Evolutionary conservation across 73 alveolate genomes (phyloP).

Genomic region (Paramecium primaurelia): DNA sequence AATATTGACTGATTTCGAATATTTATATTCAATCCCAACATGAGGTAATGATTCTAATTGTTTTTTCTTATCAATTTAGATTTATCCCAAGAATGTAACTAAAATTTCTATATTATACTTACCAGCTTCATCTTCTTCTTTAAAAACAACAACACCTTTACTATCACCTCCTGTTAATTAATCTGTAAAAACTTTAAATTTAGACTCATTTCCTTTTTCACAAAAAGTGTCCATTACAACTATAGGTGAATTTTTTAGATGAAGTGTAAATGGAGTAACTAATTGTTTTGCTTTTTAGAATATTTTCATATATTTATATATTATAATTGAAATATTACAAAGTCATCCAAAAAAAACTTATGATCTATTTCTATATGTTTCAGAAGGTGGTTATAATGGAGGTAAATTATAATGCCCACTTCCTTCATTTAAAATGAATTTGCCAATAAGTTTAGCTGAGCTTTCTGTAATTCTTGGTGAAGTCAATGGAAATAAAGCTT

Average conservation of each 20-base stretch:
- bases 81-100: background rate
- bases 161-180: background rate
- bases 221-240: background rate
- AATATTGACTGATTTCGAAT: background rate
- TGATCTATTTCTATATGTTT: background rate
- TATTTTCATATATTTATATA: background rate
- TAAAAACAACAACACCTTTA: background rate
- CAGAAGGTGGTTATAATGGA: background rate
- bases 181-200: background rate
- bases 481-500: background rate
- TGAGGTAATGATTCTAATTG: background rate
- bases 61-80: background rate
- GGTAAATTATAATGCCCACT: background rate
- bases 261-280: background rate
- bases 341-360: constrained; percentile 28
- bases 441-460: background rate
- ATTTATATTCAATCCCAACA: background rate
- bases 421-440: background rate
- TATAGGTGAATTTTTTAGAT: background rate
- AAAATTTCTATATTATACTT: background rate
- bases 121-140: background rate
- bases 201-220: background rate
- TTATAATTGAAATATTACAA: background rate
- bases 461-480: constrained; percentile 5
- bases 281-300: background rate